Evolutionary conservation across 176 grass and related monocot genomes (phyloP).

Genomic region (Rhipidocladum racemiflorum): DNA sequence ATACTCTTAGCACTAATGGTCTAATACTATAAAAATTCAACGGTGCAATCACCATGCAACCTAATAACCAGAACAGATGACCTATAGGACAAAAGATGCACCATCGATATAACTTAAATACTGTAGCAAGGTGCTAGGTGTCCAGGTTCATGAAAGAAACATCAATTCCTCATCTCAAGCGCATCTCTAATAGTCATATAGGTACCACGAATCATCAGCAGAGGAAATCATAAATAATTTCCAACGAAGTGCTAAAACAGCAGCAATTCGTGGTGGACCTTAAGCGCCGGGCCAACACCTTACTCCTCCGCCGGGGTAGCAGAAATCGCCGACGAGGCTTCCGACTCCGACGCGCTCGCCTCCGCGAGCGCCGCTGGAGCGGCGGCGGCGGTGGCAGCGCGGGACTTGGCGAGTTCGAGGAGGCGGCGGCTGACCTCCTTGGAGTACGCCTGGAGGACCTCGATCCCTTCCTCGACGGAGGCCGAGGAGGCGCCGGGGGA

Average conservation of each 20-base stretch:
- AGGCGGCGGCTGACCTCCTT: constrained; percentile 84
- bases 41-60: neutral
- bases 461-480: constrained; percentile 71
- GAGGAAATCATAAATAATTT: constrained; percentile 29
- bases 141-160: constrained; percentile 30
- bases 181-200: constrained; percentile 14
- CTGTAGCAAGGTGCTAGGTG: neutral
- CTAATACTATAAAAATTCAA: neutral
- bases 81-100: constrained; percentile 1
- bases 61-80: neutral
- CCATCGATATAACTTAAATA: constrained; percentile 16
- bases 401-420: constrained; percentile 65
- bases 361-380: constrained; percentile 1
- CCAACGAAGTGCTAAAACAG: constrained; percentile 40
- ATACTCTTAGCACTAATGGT: neutral
- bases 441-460: constrained; percentile 76
- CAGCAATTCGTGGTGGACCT: constrained; percentile 34
- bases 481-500: constrained; percentile 21
- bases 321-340: neutral
- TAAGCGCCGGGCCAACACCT: constrained; percentile 5
- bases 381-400: neutral
- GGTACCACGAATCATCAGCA: constrained; percentile 6
- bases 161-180: constrained; percentile 30
- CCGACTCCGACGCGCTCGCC: constrained; percentile 20
- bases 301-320: constrained; percentile 36